A percentile compares a stretch with the other conserved stretches of the same genome.
These are phyloP conservation scores for Chlamydomonas reinhardtii DNA, from an alignment of 163 green algal genomes.

Conservation along the genomic window DNA sequence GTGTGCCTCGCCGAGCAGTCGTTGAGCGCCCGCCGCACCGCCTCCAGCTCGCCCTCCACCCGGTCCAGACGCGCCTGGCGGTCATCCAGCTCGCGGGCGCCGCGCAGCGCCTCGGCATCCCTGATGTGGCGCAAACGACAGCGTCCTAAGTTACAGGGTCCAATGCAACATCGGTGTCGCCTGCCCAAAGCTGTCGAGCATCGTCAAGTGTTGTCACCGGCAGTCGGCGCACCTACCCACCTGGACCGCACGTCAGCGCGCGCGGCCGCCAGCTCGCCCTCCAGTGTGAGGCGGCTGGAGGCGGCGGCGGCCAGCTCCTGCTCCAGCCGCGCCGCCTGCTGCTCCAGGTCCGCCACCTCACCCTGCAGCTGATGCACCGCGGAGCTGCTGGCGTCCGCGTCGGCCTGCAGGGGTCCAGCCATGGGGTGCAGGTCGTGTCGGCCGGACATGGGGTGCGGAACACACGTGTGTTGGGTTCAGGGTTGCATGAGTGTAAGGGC, in stretches of 20 bases:
- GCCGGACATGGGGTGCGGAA: no score
- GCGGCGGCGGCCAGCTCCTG: constrained; percentile 59
- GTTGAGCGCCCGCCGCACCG: constrained; percentile 50
- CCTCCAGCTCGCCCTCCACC: constrained; percentile 61
- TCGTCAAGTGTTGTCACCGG: not conserved
- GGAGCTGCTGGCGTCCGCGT: not conserved
- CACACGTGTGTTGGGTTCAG: no score
- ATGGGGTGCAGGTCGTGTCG: no score
- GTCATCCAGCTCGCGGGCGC: constrained; percentile 63
- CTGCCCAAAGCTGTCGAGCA: no score
- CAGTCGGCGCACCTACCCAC: not conserved
- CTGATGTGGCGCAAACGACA: no score
- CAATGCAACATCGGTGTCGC: no score
- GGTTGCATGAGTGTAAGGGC: no score
- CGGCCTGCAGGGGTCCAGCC: not conserved
- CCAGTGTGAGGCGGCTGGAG: constrained; percentile 25
- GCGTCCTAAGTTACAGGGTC: no score
- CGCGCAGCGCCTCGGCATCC: constrained; percentile 19
- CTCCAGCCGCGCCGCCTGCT: constrained; percentile 55
- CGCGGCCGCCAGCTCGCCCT: constrained; percentile 15
- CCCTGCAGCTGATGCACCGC: constrained; percentile 7
- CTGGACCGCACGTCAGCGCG: constrained; percentile 9
- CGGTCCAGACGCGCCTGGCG: constrained; percentile 34
- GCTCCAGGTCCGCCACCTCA: constrained; percentile 21
- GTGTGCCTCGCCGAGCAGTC: constrained; percentile 60